A percentile compares a stretch with the other conserved stretches of the same genome.
Evolutionary conservation across 2,329 filamentous ascomycete genomes (phyloP).

Genomic region (Didymella pomorum): DNA sequence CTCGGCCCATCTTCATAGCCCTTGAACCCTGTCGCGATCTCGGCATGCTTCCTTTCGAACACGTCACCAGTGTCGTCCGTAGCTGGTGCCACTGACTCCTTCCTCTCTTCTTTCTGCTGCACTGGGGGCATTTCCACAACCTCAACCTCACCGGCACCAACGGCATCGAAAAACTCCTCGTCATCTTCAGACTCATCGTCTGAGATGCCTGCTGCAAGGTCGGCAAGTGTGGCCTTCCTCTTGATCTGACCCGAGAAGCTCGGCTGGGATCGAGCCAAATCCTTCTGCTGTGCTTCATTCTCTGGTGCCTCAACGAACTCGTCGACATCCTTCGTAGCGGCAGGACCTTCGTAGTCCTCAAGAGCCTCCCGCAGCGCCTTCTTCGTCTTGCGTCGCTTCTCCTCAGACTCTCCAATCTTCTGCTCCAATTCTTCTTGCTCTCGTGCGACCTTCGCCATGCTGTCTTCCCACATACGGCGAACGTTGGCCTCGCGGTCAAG

Average conservation of each 20-base stretch:
- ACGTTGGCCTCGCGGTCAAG: constrained; percentile 91
- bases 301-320: constrained; percentile 47
- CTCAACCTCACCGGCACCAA: constrained; percentile 91
- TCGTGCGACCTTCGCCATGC: constrained; percentile 90
- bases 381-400: constrained; percentile 89
- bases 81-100: constrained; percentile 30
- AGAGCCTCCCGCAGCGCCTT: constrained; percentile 86
- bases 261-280: constrained; percentile 26
- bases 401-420: constrained; percentile 86
- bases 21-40: constrained; percentile 80
- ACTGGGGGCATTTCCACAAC: constrained; percentile 70
- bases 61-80: constrained; percentile 54
- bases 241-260: constrained; percentile 47
- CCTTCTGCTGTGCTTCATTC: constrained; percentile 46
- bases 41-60: constrained; percentile 60
- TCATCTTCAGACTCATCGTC: constrained; percentile 78
- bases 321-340: constrained; percentile 31
- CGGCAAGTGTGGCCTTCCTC: constrained; percentile 72
- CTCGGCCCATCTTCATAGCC: constrained; percentile 93
- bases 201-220: constrained; percentile 72
- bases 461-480: constrained; percentile 97
- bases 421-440: constrained; percentile 93
- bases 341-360: constrained; percentile 58
- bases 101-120: constrained; percentile 50
- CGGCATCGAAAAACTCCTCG: constrained; percentile 96